Evolutionary conservation across 495 filamentous ascomycete species (phyloP).

Genomic region (Cercophora sp.): DNA sequence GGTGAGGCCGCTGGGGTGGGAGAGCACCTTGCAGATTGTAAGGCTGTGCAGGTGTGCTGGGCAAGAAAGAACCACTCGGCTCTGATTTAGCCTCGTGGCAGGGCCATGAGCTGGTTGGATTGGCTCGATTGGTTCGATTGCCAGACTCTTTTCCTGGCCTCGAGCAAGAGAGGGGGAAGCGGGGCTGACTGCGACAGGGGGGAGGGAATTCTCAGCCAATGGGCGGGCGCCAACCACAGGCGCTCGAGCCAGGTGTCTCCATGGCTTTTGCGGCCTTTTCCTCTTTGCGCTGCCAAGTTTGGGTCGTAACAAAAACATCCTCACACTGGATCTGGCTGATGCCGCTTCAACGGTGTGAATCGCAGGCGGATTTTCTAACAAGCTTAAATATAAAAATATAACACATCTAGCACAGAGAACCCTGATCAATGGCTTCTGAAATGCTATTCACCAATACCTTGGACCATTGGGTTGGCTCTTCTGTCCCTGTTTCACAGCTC

Average conservation of each 20-base stretch:
- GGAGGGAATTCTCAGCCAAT: too few relatives aligned
- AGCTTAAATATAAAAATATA: too few relatives aligned
- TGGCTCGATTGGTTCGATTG: slow-evolving; percentile 19
- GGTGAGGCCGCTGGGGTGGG: slow-evolving; percentile 17
- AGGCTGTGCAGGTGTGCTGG: slow-evolving; percentile 36
- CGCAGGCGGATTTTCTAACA: too few relatives aligned
- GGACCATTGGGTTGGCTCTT: too few relatives aligned
- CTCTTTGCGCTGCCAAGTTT: too few relatives aligned
- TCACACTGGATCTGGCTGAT: not conserved
- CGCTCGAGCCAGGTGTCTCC: slow-evolving; percentile 21
- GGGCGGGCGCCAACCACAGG: slow-evolving; percentile 13
- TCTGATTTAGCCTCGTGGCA: slow-evolving; percentile 36
- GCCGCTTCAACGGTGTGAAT: not conserved
- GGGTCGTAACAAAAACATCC: not conserved
- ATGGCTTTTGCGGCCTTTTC: slow-evolving; percentile 2
- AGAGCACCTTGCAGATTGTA: slow-evolving; percentile 16
- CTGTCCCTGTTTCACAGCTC: too few relatives aligned
- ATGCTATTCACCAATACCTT: too few relatives aligned
- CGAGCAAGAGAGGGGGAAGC: slow-evolving; percentile 14
- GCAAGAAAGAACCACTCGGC: slow-evolving; percentile 25
- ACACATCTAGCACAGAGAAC: too few relatives aligned
- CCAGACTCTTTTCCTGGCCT: too few relatives aligned
- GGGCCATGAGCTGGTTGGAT: slow-evolving; percentile 16
- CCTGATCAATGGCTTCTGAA: too few relatives aligned
- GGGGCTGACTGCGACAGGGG: slow-evolving; percentile 17